Conservation (phyloP, 2,329 filamentous ascomycete genomes). For the Colletotrichum lini region DNA sequence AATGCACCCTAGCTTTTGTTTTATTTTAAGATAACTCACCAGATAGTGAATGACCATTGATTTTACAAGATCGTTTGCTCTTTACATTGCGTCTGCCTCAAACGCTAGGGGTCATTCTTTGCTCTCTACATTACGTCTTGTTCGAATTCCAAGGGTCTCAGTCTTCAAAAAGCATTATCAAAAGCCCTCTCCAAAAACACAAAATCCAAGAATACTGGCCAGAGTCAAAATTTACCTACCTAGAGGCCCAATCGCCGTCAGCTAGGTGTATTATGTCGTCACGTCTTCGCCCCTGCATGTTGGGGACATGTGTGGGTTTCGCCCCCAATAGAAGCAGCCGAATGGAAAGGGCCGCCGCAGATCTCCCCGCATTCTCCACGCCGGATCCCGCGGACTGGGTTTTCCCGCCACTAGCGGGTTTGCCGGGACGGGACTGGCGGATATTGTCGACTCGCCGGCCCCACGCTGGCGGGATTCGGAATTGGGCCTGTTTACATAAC, state of each 20-base stretch:
- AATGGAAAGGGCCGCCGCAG: slow-evolving; percentile 13
- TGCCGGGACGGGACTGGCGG: slow-evolving; percentile 32
- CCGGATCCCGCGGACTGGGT: slow-evolving; percentile 1
- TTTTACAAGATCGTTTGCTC: too few relatives aligned
- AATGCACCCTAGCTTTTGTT: too few relatives aligned
- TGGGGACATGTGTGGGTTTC: background rate
- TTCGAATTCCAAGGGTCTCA: too few relatives aligned
- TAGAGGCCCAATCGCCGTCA: background rate
- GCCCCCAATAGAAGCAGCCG: slow-evolving; percentile 1
- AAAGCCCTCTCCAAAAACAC: background rate
- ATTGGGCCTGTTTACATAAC: slow-evolving; percentile 17
- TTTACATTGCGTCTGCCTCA: too few relatives aligned
- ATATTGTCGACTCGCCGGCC: background rate
- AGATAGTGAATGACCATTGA: too few relatives aligned
- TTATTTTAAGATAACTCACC: too few relatives aligned
- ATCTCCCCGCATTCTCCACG: slow-evolving; percentile 36
- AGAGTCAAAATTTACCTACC: background rate
- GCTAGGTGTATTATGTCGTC: background rate
- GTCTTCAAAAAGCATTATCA: too few relatives aligned
- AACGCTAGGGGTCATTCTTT: too few relatives aligned
- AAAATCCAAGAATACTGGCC: background rate
- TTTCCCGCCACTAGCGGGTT: slow-evolving; percentile 40
- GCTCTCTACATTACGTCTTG: too few relatives aligned
- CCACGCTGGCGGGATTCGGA: slow-evolving; percentile 30
- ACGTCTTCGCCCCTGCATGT: slow-evolving; percentile 4